phyloP scores from a whole-genome alignment of 306 rosid genomes.

The Pyrus betulifolia region DNA sequence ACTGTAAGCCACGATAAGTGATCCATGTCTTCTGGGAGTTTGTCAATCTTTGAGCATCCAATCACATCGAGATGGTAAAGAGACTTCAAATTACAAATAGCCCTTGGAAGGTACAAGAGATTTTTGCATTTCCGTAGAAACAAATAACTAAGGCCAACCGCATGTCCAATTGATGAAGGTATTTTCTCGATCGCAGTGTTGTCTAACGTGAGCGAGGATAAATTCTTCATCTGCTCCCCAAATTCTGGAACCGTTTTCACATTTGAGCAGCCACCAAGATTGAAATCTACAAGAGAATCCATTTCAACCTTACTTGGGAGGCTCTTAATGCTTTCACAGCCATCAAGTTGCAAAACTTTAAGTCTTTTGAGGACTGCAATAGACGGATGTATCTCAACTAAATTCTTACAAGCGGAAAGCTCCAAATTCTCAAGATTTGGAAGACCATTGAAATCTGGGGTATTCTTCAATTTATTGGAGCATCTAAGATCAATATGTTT shows the following conservation, averaged over 20 bases:
- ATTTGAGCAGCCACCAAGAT: too few species aligned
- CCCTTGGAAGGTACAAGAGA: not conserved
- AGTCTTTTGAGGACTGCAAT: not conserved
- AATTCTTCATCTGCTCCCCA: too few species aligned
- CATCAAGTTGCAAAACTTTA: fast-evolving
- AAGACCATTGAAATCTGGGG: not conserved
- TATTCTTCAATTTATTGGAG: not conserved
- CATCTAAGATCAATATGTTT: not conserved
- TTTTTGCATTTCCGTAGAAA: not conserved
- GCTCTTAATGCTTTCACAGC: not conserved
- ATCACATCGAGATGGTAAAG: not conserved
- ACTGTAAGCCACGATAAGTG: not conserved
- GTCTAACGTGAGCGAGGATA: fast-evolving
- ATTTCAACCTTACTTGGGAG: not conserved
- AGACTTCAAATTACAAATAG: not conserved
- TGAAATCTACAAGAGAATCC: fast-evolving
- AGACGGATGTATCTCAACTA: constrained; percentile 3
- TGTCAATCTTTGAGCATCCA: not conserved
- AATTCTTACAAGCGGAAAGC: not conserved
- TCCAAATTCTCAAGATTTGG: not conserved
- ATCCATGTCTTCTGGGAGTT: not conserved
- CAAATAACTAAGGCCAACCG: not conserved
- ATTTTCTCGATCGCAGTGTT: too few species aligned
- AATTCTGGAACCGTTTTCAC: too few species aligned
- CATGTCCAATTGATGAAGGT: constrained; percentile 1